A percentile compares a stretch with the other conserved stretches of the same genome.
phyloP scores from a whole-genome alignment of 225 moss, liverwort and hornwort species.

The Physcomitrellopsis africana region DNA sequence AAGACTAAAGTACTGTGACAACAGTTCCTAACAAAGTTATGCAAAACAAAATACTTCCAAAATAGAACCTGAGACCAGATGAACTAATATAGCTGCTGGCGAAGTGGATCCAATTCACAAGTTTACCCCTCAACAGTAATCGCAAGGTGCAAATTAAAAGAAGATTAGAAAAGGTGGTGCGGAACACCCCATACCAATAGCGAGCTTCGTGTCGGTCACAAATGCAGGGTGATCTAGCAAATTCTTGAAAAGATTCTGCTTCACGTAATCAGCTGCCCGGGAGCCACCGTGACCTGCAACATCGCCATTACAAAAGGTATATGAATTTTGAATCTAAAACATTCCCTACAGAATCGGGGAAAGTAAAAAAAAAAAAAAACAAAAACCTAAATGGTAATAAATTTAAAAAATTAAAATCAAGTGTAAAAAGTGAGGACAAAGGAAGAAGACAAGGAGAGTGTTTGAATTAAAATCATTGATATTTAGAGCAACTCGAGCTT shows the following conservation, averaged over 20 bases:
- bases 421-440: too few species aligned
- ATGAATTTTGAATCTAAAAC: too few species aligned
- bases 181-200: slow-evolving; percentile 55
- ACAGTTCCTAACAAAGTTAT: not conserved
- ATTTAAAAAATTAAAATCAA: too few species aligned
- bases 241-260: slow-evolving; percentile 74
- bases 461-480: not conserved
- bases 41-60: not conserved
- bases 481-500: not conserved
- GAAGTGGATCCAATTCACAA: not conserved
- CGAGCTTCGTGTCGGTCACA: slow-evolving; percentile 60
- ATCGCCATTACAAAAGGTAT: not conserved
- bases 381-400: too few species aligned
- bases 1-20: not conserved
- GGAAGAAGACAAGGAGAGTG: too few species aligned
- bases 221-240: slow-evolving; percentile 67
- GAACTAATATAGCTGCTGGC: not conserved
- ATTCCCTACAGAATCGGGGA: too few species aligned
- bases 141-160: not conserved
- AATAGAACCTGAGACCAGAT: not conserved
- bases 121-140: not conserved
- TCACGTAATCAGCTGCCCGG: slow-evolving; percentile 79
- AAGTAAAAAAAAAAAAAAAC: too few species aligned
- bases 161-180: not conserved
- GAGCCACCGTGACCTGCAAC: slow-evolving; percentile 74